Evolutionary conservation across 306 rosid genomes (phyloP), one percentile per base, ranked within the genome.

Genomic region (Inga laurina): DNA sequence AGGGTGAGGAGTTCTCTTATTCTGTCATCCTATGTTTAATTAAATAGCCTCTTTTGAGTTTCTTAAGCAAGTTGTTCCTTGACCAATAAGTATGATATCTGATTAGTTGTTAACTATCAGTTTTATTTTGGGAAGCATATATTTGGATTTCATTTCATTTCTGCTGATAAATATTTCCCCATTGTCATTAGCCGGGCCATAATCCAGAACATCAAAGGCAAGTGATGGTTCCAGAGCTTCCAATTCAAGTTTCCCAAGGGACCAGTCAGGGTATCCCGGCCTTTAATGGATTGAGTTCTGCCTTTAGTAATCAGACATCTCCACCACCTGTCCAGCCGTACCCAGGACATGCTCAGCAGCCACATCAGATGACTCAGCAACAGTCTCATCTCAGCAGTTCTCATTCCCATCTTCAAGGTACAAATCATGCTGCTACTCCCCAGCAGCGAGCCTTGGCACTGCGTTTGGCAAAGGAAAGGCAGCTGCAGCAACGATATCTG

Each of bases 131-230:
- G 65, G 15, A 44, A 73, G 41, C 52, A 61, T 61, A 46, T 81
- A 32, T 12, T 21, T 43, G 12, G 39, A 70, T 79, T 57, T 83
- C 45, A 57, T 82, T 76, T 77, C 56, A 30, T 76, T 82, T 72
- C 18, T 51, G 67, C 84, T 79, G 74, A 79, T 84, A 49, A 64
- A 65, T 37, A 62, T 82, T 82, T 32, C 4, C 10, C 52, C 64
- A 32, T 43, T 81, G 41, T 74, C 70, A 59, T 81, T 86, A 97
- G 97, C 95, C 97, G 86, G 98, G 91, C 69, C 98, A 90, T 79
- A 94, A 88, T 85, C 89, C 84, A 39, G 98, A 93, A 83, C 97
- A 94, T 85, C 98, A 91, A 86, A 91, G 95, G 92, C 97, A 91
- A 87, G 87, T 89, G 87, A 84, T 90, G 92, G 92, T 83, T 85